Conservation (phyloP, 768 basidiomycete genomes). For the Astraeus odoratus region DNA sequence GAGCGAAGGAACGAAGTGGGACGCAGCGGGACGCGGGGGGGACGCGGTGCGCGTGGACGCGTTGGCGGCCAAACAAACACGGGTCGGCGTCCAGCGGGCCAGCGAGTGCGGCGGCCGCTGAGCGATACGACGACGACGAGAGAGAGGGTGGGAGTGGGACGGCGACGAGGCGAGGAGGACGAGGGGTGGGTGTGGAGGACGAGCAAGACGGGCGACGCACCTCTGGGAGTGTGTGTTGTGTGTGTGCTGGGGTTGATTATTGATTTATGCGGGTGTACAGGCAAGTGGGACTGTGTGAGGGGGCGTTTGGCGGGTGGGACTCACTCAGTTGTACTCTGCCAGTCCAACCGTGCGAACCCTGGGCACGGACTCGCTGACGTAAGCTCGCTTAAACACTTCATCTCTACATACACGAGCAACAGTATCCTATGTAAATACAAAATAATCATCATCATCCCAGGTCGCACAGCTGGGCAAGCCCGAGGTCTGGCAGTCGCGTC, state of each 20-base stretch:
- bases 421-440: conserved; percentile 4
- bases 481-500: conserved; percentile 69
- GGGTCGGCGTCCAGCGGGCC: conserved; percentile 1
- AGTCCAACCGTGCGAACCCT: conserved; percentile 27
- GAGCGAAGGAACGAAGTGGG: conserved; percentile 24
- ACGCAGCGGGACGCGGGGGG: conserved; percentile 11
- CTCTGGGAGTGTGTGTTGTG: conserved; percentile 27
- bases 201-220: conserved; percentile 14
- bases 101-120: no score
- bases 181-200: conserved; percentile 19
- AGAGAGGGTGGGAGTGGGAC: conserved; percentile 1
- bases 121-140: conserved; percentile 26
- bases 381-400: conserved; percentile 13
- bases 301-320: conserved; percentile 32
- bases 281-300: conserved; percentile 28
- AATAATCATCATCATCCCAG: conserved; percentile 24
- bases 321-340: conserved; percentile 19
- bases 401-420: neutral
- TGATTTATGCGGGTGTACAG: conserved; percentile 29
- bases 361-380: conserved; percentile 31
- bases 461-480: conserved; percentile 53
- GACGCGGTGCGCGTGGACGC: conserved; percentile 30
- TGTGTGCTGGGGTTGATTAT: conserved; percentile 15
- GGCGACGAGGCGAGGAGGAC: conserved; percentile 9
- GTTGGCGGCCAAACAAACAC: conserved; percentile 33